A percentile compares a stretch with the other conserved stretches of the same genome.
These are phyloP conservation scores for Ceratorhiza oryzae-sativae DNA, from an alignment of 1,284 basidiomycete species.

Conservation along the genomic window DNA sequence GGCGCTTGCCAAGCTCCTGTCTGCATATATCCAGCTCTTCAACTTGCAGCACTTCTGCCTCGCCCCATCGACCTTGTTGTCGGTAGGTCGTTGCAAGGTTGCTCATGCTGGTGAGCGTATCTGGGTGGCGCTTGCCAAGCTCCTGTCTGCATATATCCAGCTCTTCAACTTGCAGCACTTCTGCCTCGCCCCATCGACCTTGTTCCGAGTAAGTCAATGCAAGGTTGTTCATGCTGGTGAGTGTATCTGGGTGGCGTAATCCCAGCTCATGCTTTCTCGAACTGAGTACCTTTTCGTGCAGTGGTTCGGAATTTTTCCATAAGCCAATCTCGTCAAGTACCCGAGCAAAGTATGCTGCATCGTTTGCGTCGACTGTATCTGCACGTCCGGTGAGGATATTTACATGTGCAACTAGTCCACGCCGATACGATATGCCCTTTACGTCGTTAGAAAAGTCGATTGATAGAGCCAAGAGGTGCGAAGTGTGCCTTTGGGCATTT, in stretches of 20 bases:
- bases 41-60: too few relatives aligned
- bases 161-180: not conserved
- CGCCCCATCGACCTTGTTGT: too few relatives aligned
- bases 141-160: not conserved
- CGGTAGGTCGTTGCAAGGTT: too few relatives aligned
- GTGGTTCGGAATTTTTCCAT: not conserved
- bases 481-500: not conserved
- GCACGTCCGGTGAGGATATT: not conserved
- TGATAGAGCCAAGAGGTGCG: not conserved
- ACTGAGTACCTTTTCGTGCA: not conserved
- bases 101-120: too few relatives aligned
- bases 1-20: too few relatives aligned
- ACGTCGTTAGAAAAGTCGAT: not conserved
- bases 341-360: not conserved
- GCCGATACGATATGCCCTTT: not conserved
- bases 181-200: conserved; percentile 18
- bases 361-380: not conserved
- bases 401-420: not conserved
- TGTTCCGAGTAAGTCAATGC: not conserved
- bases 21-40: too few relatives aligned
- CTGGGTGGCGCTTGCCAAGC: not conserved
- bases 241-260: not conserved
- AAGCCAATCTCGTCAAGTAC: not conserved
- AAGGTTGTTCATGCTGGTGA: not conserved
- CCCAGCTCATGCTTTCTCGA: not conserved